These are phyloP conservation scores for Pleurotus sapidus DNA, from an alignment of 768 basidiomycete genomes.

Conservation along the genomic window DNA sequence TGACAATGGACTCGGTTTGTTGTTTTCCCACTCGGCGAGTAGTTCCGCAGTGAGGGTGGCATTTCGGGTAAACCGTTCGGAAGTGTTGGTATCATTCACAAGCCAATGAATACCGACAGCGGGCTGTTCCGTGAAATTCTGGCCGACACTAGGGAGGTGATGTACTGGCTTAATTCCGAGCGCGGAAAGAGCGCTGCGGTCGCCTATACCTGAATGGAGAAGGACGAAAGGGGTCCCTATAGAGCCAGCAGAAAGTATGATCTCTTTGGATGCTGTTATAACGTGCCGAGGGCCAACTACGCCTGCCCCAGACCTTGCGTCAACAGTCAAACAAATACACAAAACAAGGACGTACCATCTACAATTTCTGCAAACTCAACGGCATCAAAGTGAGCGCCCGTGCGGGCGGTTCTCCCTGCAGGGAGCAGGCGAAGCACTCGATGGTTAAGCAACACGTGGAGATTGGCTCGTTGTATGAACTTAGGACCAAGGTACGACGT, in stretches of 20 bases:
- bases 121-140: constrained; percentile 32
- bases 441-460: constrained; percentile 26
- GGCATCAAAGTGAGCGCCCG: constrained; percentile 10
- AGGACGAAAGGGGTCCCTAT: constrained; percentile 22
- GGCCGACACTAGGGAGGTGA: constrained; percentile 30
- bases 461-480: constrained; percentile 23
- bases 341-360: not conserved
- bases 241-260: constrained; percentile 35
- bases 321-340: not conserved
- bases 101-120: constrained; percentile 11
- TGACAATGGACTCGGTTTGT: constrained; percentile 18
- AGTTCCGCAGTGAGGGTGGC: constrained; percentile 15
- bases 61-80: constrained; percentile 19
- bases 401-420: not conserved
- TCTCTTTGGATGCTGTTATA: constrained; percentile 27
- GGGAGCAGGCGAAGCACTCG: constrained; percentile 12
- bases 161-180: constrained; percentile 30
- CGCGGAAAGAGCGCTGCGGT: not conserved
- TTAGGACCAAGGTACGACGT: constrained; percentile 22
- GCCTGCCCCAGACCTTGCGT: not conserved
- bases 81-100: constrained; percentile 21
- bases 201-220: constrained; percentile 25
- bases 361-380: constrained; percentile 15
- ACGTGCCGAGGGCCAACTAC: not conserved
- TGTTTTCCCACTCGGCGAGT: constrained; percentile 24